These are phyloP conservation scores for Saturnispora ahearnii DNA, from an alignment of 805 yeast genomes.

Conservation along the genomic window DNA sequence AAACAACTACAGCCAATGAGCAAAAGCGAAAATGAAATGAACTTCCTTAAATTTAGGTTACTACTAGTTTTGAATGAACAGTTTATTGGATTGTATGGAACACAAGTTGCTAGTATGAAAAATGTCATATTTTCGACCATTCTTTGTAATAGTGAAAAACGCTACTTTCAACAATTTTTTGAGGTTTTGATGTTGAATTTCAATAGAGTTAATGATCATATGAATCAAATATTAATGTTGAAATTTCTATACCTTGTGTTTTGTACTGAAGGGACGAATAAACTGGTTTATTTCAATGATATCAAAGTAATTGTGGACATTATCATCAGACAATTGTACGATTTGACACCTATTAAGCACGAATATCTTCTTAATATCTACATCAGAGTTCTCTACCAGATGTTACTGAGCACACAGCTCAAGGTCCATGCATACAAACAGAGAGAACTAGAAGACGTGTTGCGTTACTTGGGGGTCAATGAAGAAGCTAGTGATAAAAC, in stretches of 20 bases:
- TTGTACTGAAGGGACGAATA: constrained; percentile 54
- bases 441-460: constrained; percentile 40
- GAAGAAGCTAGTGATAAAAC: constrained; percentile 33
- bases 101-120: not conserved
- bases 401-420: constrained; percentile 59
- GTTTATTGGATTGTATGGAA: constrained; percentile 37
- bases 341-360: constrained; percentile 48
- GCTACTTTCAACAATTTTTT: constrained; percentile 44
- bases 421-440: constrained; percentile 47
- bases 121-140: not conserved
- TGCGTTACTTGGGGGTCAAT: constrained; percentile 37
- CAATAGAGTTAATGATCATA: constrained; percentile 65
- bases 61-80: constrained; percentile 79
- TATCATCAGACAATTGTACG: constrained; percentile 66
- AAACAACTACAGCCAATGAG: constrained; percentile 33
- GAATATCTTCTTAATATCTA: constrained; percentile 59
- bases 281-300: constrained; percentile 74
- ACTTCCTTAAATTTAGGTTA: constrained; percentile 60
- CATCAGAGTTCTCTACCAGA: constrained; percentile 63
- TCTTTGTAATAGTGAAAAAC: constrained; percentile 20
- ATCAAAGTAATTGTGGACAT: constrained; percentile 77
- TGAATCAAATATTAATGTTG: constrained; percentile 67
- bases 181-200: constrained; percentile 66
- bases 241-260: constrained; percentile 70
- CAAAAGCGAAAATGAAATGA: constrained; percentile 45